Conservation (phyloP, 2,329 filamentous ascomycete species). For the Trichoderma gracile region DNA sequence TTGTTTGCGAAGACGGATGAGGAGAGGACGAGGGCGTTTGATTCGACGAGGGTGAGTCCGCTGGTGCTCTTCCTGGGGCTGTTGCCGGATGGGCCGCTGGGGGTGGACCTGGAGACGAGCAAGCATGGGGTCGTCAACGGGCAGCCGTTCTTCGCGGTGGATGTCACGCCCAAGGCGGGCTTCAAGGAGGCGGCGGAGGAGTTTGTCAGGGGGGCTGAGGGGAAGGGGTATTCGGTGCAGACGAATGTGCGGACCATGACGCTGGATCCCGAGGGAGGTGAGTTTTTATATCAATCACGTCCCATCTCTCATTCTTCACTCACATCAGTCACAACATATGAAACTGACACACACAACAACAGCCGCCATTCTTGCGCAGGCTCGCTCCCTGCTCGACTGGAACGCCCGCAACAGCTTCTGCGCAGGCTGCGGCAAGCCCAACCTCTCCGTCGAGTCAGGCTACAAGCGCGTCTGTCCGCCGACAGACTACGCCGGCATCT, state of each 20-base stretch:
- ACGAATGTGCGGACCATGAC: slow-evolving; percentile 64
- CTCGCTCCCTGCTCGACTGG: slow-evolving; percentile 88
- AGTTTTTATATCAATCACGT: background rate
- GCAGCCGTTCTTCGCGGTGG: slow-evolving; percentile 83
- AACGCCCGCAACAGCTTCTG: slow-evolving; percentile 92
- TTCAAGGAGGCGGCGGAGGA: slow-evolving; percentile 62
- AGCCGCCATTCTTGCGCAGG: slow-evolving; percentile 91
- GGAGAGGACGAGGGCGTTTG: slow-evolving; percentile 69
- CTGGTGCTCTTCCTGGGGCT: slow-evolving; percentile 83
- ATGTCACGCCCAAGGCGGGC: slow-evolving; percentile 72
- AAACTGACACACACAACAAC: background rate
- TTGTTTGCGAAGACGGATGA: slow-evolving; percentile 71
- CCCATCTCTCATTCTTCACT: background rate
- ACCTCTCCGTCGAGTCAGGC: slow-evolving; percentile 74
- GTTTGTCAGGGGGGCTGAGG: slow-evolving; percentile 45
- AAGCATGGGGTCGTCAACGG: slow-evolving; percentile 71
- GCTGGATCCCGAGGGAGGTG: slow-evolving; percentile 63
- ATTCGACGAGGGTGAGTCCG: slow-evolving; percentile 67
- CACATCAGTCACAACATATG: no score
- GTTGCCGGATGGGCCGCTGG: slow-evolving; percentile 63
- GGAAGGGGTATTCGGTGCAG: slow-evolving; percentile 64
- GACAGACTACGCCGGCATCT: slow-evolving; percentile 57
- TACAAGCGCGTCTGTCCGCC: slow-evolving; percentile 80
- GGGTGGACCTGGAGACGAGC: slow-evolving; percentile 31
- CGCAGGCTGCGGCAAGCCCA: slow-evolving; percentile 80